These are phyloP conservation scores for Typha latifolia DNA, from an alignment of 176 grass and related monocot species.

Conservation along the genomic window DNA sequence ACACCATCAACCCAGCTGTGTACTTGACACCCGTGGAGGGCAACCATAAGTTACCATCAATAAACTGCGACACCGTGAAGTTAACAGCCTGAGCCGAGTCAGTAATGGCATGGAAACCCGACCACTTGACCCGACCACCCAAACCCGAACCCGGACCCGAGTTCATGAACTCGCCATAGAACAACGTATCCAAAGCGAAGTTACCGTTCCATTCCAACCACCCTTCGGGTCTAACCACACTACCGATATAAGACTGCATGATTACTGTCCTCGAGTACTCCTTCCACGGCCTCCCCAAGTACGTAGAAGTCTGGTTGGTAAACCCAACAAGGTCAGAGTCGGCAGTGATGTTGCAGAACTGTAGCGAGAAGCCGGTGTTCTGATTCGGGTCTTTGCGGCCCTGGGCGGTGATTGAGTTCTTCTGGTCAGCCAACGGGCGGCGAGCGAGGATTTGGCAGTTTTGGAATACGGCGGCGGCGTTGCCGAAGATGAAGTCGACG, in stretches of 20 bases:
- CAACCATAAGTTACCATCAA: slow-evolving; percentile 67
- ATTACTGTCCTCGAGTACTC: slow-evolving; percentile 39
- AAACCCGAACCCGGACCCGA: slow-evolving; percentile 33
- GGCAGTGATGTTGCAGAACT: slow-evolving; percentile 15
- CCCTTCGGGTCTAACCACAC: slow-evolving; percentile 37
- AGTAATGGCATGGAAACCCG: slow-evolving; percentile 43
- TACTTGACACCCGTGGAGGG: slow-evolving; percentile 51
- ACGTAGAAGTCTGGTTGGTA: slow-evolving; percentile 18
- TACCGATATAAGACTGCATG: slow-evolving; percentile 52
- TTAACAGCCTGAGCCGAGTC: slow-evolving; percentile 23
- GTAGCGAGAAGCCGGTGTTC: slow-evolving; percentile 9
- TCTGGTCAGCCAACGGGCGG: not conserved
- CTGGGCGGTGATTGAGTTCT: slow-evolving; percentile 1
- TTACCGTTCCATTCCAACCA: slow-evolving; percentile 55
- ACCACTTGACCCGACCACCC: slow-evolving; percentile 32
- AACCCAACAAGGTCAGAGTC: not conserved
- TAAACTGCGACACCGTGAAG: slow-evolving; percentile 65
- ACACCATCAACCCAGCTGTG: slow-evolving; percentile 34
- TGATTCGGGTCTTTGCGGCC: not conserved
- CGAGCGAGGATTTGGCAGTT: not conserved
- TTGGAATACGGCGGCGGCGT: slow-evolving; percentile 10
- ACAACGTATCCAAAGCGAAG: slow-evolving; percentile 39
- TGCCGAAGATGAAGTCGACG: slow-evolving; percentile 21
- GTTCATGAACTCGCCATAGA: slow-evolving; percentile 67
- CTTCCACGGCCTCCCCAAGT: slow-evolving; percentile 65